Evolutionary conservation across 495 filamentous ascomycete genomes (phyloP).

Genomic region (Penicillium herquei): DNA sequence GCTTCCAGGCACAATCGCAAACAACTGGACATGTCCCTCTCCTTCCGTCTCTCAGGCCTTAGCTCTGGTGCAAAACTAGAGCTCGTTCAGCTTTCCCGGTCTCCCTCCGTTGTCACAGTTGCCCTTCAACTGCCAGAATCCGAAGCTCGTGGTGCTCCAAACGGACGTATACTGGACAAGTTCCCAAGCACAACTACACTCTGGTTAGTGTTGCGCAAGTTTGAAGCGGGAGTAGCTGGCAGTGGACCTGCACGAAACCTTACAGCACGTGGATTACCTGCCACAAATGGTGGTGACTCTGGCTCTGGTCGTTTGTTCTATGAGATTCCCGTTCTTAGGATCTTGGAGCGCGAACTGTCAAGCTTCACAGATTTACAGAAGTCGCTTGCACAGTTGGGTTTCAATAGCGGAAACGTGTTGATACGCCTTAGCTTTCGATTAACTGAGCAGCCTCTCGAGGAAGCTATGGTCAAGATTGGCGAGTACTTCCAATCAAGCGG

Average conservation of each 20-base stretch:
- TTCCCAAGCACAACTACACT: conserved; percentile 79
- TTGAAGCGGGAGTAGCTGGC: conserved; percentile 67
- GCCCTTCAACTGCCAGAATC: conserved; percentile 75
- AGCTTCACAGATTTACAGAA: conserved; percentile 81
- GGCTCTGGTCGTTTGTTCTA: conserved; percentile 80
- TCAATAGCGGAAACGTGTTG: conserved; percentile 77
- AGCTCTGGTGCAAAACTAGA: conserved; percentile 86
- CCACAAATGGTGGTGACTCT: conserved; percentile 44
- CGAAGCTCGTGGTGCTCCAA: conserved; percentile 55
- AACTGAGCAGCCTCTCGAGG: conserved; percentile 76
- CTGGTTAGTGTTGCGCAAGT: conserved; percentile 85
- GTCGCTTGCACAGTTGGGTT: conserved; percentile 80
- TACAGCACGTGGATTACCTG: conserved; percentile 72
- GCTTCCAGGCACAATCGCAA: conserved; percentile 70
- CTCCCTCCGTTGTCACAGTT: conserved; percentile 78
- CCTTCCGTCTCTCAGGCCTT: conserved; percentile 84
- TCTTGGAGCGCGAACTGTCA: conserved; percentile 74
- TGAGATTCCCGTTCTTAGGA: conserved; percentile 77
- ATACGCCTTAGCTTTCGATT: conserved; percentile 71
- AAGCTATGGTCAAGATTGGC: conserved; percentile 78
- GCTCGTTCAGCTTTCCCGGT: conserved; percentile 78
- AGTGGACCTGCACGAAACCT: conserved; percentile 62
- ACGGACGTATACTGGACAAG: conserved; percentile 71
- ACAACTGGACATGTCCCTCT: conserved; percentile 76
- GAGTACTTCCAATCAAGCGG: conserved; percentile 59